Evolutionary conservation across 2,329 filamentous ascomycete species (phyloP).

Genomic region (Colletotrichum sp.): DNA sequence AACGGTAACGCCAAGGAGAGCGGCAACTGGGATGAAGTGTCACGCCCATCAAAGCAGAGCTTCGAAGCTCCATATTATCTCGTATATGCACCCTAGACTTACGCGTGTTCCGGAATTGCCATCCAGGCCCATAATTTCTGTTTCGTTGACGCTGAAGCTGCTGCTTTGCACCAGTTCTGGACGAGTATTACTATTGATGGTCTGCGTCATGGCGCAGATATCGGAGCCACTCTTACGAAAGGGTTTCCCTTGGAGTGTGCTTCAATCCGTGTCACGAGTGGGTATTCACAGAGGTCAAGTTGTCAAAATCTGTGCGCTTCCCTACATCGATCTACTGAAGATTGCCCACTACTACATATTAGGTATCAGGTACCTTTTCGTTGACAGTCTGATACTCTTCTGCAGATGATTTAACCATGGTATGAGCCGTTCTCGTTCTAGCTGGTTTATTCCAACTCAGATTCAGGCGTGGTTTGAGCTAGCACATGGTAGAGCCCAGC

Average conservation of each 20-base stretch:
- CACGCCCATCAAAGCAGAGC: neutral
- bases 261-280: neutral
- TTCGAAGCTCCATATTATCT: conserved; percentile 2
- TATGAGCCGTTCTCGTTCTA: neutral
- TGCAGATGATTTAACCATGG: neutral
- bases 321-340: neutral
- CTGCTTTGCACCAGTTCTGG: neutral
- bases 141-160: conserved; percentile 1
- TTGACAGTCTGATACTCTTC: neutral
- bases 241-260: neutral
- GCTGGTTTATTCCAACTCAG: neutral
- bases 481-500: neutral
- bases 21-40: conserved; percentile 9
- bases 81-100: conserved; percentile 2
- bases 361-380: neutral
- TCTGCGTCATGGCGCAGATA: conserved; percentile 23
- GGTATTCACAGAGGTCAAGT: neutral
- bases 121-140: neutral
- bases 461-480: neutral
- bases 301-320: neutral
- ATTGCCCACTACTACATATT: neutral
- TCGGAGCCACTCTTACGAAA: neutral
- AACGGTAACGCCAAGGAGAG: neutral
- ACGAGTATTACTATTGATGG: neutral
- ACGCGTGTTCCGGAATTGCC: neutral